These are phyloP conservation scores for Ilyonectria sp. DNA, from an alignment of 2,329 filamentous ascomycete genomes.

Conservation along the genomic window DNA sequence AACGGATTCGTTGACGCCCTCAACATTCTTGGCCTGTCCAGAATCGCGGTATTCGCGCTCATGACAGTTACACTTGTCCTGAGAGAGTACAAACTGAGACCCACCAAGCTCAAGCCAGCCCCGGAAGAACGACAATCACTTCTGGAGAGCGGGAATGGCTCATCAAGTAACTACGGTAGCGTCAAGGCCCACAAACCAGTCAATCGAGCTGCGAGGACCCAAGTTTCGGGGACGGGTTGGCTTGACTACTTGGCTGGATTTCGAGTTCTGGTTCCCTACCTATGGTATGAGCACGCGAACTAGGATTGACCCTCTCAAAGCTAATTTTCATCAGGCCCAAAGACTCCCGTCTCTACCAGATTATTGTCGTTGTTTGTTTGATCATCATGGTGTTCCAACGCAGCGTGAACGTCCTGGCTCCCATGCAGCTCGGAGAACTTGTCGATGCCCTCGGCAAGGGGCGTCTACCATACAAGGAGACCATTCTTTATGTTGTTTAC, in stretches of 20 bases:
- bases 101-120: constrained; percentile 46
- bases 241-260: constrained; percentile 64
- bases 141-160: constrained; percentile 56
- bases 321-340: constrained; percentile 56
- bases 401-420: constrained; percentile 60
- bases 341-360: constrained; percentile 58
- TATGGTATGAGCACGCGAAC: constrained; percentile 53
- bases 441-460: constrained; percentile 59
- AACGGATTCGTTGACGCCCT: constrained; percentile 49
- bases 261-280: constrained; percentile 60
- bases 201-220: constrained; percentile 44
- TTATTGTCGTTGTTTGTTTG: constrained; percentile 58
- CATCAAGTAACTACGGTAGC: constrained; percentile 49
- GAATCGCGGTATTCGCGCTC: constrained; percentile 52
- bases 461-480: constrained; percentile 58
- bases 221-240: constrained; percentile 57
- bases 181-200: constrained; percentile 23
- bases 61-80: constrained; percentile 53
- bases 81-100: constrained; percentile 51
- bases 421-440: constrained; percentile 58
- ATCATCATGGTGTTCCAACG: constrained; percentile 60
- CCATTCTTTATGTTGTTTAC: constrained; percentile 61
- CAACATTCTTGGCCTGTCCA: constrained; percentile 50
- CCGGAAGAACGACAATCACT: constrained; percentile 57
- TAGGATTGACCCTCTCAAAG: background rate